phyloP scores from a whole-genome alignment of 2,329 filamentous ascomycete genomes.

The Aspergillus pseudonomiae region DNA sequence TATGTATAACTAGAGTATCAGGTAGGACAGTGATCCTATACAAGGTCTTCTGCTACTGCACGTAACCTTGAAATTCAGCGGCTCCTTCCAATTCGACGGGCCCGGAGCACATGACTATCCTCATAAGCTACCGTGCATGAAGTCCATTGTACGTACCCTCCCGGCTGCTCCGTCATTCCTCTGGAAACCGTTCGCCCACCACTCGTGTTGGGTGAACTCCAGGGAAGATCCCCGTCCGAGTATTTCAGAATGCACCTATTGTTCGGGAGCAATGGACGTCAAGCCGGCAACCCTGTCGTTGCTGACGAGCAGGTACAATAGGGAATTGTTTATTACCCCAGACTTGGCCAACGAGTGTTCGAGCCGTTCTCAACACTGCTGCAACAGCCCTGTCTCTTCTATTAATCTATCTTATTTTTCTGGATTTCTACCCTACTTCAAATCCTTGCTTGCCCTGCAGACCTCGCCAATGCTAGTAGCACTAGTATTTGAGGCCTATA shows the following conservation, averaged over 20 bases:
- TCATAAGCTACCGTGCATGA: not conserved
- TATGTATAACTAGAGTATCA: too few relatives aligned
- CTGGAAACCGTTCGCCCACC: not conserved
- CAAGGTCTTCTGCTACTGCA: not conserved
- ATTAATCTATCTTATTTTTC: not conserved
- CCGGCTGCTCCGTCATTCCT: not conserved
- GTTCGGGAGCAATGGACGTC: not conserved
- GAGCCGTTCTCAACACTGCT: not conserved
- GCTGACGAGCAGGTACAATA: not conserved
- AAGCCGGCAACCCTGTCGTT: not conserved
- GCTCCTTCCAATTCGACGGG: not conserved
- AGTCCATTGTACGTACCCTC: not conserved
- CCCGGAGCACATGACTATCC: not conserved
- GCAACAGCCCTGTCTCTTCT: not conserved
- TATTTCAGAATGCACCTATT: not conserved
- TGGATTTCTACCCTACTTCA: not conserved
- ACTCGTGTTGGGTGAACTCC: not conserved
- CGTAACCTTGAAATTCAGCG: conserved; percentile 3
- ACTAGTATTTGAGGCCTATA: not conserved
- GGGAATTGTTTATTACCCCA: not conserved
- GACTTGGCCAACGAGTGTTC: not conserved
- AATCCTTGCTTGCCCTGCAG: not conserved
- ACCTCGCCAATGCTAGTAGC: not conserved
- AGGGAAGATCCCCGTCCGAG: not conserved
- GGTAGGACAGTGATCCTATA: not conserved